Conservation (phyloP, 2,329 filamentous ascomycete species). For the Epicoccum nigrum region DNA sequence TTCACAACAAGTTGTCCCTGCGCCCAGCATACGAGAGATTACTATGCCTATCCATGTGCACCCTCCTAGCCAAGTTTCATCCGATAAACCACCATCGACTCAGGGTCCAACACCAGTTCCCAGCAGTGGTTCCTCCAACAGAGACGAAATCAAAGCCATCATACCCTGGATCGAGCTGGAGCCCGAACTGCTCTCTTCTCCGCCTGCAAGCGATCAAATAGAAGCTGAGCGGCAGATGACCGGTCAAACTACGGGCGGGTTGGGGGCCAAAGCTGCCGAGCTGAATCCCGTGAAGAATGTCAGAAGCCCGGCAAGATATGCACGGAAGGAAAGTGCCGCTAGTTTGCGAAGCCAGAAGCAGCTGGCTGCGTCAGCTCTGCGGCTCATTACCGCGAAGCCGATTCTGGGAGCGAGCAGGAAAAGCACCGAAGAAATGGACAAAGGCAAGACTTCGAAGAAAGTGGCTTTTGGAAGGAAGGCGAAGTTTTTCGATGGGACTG, state of each 20-base stretch:
- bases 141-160: constrained; percentile 1
- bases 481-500: constrained; percentile 4
- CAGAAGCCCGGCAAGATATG: background rate
- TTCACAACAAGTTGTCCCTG: too few species aligned
- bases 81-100: too few species aligned
- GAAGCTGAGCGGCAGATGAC: background rate
- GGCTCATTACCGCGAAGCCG: background rate
- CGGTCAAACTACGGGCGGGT: background rate
- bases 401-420: background rate
- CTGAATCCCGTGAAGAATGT: constrained; percentile 6
- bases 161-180: constrained; percentile 12
- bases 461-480: background rate
- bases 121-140: background rate
- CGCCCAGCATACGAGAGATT: too few species aligned
- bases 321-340: background rate
- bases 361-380: background rate
- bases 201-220: background rate
- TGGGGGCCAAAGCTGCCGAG: background rate
- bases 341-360: background rate
- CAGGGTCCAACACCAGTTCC: too few species aligned
- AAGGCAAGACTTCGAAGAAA: background rate
- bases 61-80: too few species aligned
- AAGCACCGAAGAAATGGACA: background rate
- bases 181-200: background rate
- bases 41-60: too few species aligned